Conservation (phyloP, 2,329 filamentous ascomycete genomes). For the Orbilia ellipsospora region DNA sequence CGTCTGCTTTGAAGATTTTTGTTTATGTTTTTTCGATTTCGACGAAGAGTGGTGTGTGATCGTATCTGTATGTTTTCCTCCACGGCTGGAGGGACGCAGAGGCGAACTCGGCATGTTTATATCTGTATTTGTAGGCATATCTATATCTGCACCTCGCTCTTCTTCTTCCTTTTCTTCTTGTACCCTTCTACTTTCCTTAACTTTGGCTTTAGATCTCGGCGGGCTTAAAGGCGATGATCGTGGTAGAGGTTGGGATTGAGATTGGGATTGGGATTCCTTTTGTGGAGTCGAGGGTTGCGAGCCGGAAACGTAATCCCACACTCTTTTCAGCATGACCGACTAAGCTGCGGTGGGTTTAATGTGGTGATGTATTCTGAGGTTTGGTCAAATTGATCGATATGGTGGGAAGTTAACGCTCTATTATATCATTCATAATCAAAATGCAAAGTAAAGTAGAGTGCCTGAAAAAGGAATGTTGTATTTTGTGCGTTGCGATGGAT, state of each 20-base stretch:
- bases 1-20: background rate
- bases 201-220: too few relatives aligned
- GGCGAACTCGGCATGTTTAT: constrained; percentile 7
- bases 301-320: constrained; percentile 21
- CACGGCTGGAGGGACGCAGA: background rate
- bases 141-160: background rate
- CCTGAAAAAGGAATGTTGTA: constrained; percentile 6
- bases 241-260: background rate
- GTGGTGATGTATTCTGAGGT: too few relatives aligned
- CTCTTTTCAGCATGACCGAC: constrained; percentile 17
- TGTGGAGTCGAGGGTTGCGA: constrained; percentile 24
- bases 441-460: background rate
- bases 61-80: background rate
- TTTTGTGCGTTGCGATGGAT: constrained; percentile 20
- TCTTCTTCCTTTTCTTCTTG: constrained; percentile 3
- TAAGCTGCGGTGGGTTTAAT: too few relatives aligned
- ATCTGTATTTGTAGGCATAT: background rate
- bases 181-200: too few relatives aligned
- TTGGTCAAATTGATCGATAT: too few relatives aligned
- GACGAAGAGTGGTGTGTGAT: background rate
- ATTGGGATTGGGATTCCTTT: constrained; percentile 29
- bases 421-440: background rate
- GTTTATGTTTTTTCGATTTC: constrained; percentile 20
- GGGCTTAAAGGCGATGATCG: background rate
- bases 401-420: background rate